These are phyloP conservation scores for Irpex rosettiformis DNA, from an alignment of 1,284 basidiomycete genomes.

Conservation along the genomic window DNA sequence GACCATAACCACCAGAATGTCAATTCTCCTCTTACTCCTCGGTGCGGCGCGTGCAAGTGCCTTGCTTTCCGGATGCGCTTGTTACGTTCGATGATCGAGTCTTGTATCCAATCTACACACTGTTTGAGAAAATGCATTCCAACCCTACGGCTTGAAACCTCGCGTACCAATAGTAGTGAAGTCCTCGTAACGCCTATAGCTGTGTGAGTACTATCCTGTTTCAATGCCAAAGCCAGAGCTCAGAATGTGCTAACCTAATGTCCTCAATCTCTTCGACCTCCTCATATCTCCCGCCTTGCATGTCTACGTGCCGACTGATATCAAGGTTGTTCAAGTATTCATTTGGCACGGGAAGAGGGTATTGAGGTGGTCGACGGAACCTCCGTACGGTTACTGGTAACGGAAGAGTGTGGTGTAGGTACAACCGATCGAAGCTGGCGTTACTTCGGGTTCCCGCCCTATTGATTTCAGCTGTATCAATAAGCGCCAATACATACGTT, in stretches of 20 bases:
- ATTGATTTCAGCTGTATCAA: too few relatives aligned
- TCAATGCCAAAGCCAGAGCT: not conserved
- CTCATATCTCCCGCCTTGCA: conserved; percentile 16
- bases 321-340: conserved; percentile 7
- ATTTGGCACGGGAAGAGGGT: not conserved
- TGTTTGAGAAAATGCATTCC: conserved; percentile 17
- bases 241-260: conserved; percentile 25
- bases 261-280: conserved; percentile 27
- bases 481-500: too few relatives aligned
- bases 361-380: not conserved
- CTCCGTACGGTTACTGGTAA: not conserved
- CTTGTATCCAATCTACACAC: conserved; percentile 87
- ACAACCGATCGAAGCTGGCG: not conserved
- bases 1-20: conserved; percentile 63
- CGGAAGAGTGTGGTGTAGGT: not conserved
- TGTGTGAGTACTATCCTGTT: conserved; percentile 2
- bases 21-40: conserved; percentile 48
- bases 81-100: conserved; percentile 82
- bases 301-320: conserved; percentile 6
- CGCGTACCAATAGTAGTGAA: conserved; percentile 74
- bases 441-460: too few relatives aligned
- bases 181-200: conserved; percentile 71
- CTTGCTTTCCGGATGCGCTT: conserved; percentile 61
- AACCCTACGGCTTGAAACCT: conserved; percentile 7
- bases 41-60: conserved; percentile 44